These are phyloP conservation scores for Penicillium glabrum DNA, from an alignment of 2,329 filamentous ascomycete genomes.

Conservation along the genomic window DNA sequence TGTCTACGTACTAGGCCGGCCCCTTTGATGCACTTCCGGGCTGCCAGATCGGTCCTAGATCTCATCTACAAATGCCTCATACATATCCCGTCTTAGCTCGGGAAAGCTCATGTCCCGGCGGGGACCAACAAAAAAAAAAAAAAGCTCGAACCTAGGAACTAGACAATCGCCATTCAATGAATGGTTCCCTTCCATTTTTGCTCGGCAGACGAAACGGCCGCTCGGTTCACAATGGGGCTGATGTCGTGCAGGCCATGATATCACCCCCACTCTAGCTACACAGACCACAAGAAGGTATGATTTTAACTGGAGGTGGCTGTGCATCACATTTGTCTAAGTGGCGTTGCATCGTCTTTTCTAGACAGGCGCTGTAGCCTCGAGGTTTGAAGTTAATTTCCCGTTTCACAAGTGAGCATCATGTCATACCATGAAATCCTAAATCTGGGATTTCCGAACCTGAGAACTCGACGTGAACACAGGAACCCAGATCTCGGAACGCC, in stretches of 20 bases:
- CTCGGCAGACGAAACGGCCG: conserved; percentile 3
- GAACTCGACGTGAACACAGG: no score
- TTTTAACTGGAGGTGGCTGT: conserved; percentile 23
- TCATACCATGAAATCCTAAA: neutral
- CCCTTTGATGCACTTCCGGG: conserved; percentile 7
- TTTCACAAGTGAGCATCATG: neutral
- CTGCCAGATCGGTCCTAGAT: conserved; percentile 24
- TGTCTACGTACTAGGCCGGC: neutral
- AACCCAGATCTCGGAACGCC: neutral
- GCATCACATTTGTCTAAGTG: conserved; percentile 13
- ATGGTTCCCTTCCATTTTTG: neutral
- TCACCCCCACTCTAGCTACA: neutral
- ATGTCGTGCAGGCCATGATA: neutral
- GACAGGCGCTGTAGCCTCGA: conserved; percentile 12
- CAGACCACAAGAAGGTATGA: conserved; percentile 1
- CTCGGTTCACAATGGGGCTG: conserved; percentile 16
- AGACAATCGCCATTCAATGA: neutral
- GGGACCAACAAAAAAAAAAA: neutral
- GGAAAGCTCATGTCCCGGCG: neutral
- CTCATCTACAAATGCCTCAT: conserved; percentile 24
- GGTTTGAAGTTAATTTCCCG: neutral
- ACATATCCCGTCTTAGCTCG: neutral
- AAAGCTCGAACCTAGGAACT: neutral
- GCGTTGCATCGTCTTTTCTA: conserved; percentile 13
- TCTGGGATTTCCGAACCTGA: no score